These are phyloP conservation scores for Linum lewisii DNA, from an alignment of 345 rosid species.

Conservation along the genomic window DNA sequence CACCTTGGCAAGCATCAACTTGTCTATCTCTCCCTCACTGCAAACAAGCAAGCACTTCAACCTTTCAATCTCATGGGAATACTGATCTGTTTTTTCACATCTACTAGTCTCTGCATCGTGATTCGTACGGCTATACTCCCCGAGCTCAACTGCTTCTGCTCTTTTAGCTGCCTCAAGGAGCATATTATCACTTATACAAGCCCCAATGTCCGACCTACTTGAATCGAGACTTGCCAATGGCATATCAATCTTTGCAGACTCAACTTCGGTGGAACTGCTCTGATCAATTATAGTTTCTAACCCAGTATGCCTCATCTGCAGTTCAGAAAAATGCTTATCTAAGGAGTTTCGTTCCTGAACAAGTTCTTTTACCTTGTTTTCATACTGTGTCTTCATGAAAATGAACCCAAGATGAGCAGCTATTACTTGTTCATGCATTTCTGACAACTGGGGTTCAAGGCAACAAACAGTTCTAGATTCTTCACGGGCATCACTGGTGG, in stretches of 20 bases:
- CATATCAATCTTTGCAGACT: conserved; percentile 51
- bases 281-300: conserved; percentile 38
- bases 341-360: conserved; percentile 35
- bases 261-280: conserved; percentile 42
- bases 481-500: conserved; percentile 32
- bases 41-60: conserved; percentile 35
- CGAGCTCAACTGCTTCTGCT: conserved; percentile 29
- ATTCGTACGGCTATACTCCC: conserved; percentile 26
- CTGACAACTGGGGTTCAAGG: conserved; percentile 55
- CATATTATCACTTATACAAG: conserved; percentile 32
- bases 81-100: conserved; percentile 26
- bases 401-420: conserved; percentile 43
- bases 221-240: conserved; percentile 31
- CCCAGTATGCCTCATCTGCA: conserved; percentile 43
- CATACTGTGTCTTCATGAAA: conserved; percentile 45
- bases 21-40: conserved; percentile 48
- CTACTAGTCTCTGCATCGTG: conserved; percentile 25
- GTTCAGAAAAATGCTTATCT: conserved; percentile 31
- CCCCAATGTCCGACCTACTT: conserved; percentile 43
- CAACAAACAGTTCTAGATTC: conserved; percentile 34
- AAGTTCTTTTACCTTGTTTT: conserved; percentile 35
- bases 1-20: conserved; percentile 42
- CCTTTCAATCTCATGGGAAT: conserved; percentile 39
- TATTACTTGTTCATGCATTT: conserved; percentile 41
- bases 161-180: conserved; percentile 31